Base-by-base conservation (phyloP, 192 early-diverging fungal genomes). In the Backusella parvicylindrica region DNA sequence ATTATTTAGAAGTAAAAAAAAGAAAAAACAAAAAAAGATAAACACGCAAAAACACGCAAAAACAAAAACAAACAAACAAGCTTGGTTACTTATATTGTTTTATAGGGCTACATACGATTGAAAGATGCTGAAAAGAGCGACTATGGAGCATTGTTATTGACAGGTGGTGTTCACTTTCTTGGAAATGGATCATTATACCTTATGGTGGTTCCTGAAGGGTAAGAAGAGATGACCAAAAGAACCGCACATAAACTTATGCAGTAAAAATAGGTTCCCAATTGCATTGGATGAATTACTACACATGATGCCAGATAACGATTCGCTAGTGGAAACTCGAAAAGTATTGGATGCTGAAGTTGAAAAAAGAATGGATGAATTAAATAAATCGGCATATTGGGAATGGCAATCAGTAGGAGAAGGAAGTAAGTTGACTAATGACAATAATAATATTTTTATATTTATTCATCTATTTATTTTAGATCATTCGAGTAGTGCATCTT, bases 111-210 rank as follows among this genome's bases (percentile, higher is more conserved):
- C 49, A 77, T 86, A 75, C 75, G 82, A 38, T 6, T 88, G 16
- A 79, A 80, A 37, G 82, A 88, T 66, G 77, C 78, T 3, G 84
- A 88, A 33, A 79, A 77, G n/a, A 79, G 80, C 12, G 85, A 85
- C 53, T 79, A 74, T 70, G 86, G 86, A 0, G 78, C 85, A 16
- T 71, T 84, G 21, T 66, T 88, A 40, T 67, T 72, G 16, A 81
- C 83, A 13, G 83, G 83, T 40, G 87, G 87, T 28, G 73, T 86
- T 30, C 87, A 88, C 38, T 88, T 84, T 68, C 79, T 86, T 41
- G 74, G 78, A n/a, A 86, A 88, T 49, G 87, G 87, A 18, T 77
- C 85, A 2, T 63, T 88, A 36, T 88, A 86, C 47, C 77, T 88
- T 70, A 81, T 80, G 75, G 84, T 76, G 1, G 84, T 81, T 26